These are phyloP conservation scores for Zymoseptoria crescenta DNA, from an alignment of 2,329 filamentous ascomycete species.

Conservation along the genomic window DNA sequence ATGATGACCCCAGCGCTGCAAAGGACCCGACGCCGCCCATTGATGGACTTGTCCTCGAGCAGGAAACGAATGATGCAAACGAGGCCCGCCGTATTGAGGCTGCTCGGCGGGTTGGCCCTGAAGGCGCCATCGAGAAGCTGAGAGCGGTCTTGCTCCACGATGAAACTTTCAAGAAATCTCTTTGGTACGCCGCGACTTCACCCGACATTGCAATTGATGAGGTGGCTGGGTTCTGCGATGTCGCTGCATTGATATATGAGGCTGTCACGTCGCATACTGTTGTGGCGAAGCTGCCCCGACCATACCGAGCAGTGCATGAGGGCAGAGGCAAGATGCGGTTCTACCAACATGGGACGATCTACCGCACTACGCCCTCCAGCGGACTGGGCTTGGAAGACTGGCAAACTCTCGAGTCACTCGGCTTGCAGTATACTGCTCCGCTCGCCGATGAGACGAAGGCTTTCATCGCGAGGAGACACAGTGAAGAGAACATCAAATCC, in stretches of 20 bases:
- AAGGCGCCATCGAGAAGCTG: constrained; percentile 50
- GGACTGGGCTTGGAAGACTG: constrained; percentile 25
- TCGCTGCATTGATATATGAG: constrained; percentile 50
- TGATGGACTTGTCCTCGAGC: constrained; percentile 49
- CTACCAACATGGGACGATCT: constrained; percentile 16
- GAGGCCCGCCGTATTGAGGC: constrained; percentile 47
- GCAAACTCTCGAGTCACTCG: constrained; percentile 21
- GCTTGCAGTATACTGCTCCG: constrained; percentile 26
- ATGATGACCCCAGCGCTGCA: constrained; percentile 33
- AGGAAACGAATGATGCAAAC: constrained; percentile 40
- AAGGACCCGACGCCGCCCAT: constrained; percentile 29
- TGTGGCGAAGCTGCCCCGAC: constrained; percentile 48
- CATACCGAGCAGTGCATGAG: constrained; percentile 47
- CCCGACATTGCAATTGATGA: constrained; percentile 45
- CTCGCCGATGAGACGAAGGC: constrained; percentile 12
- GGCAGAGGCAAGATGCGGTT: constrained; percentile 42
- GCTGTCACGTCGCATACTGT: constrained; percentile 43
- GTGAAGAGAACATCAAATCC: constrained; percentile 5
- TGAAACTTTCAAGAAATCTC: constrained; percentile 41
- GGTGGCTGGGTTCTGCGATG: constrained; percentile 48
- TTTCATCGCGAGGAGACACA: constrained; percentile 8
- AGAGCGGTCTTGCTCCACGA: constrained; percentile 46
- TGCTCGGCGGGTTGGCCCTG: constrained; percentile 47
- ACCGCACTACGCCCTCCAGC: constrained; percentile 22
- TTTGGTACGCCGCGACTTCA: constrained; percentile 51